phyloP scores from a whole-genome alignment of 805 yeast species.

The Spathaspora hagerdaliae region DNA sequence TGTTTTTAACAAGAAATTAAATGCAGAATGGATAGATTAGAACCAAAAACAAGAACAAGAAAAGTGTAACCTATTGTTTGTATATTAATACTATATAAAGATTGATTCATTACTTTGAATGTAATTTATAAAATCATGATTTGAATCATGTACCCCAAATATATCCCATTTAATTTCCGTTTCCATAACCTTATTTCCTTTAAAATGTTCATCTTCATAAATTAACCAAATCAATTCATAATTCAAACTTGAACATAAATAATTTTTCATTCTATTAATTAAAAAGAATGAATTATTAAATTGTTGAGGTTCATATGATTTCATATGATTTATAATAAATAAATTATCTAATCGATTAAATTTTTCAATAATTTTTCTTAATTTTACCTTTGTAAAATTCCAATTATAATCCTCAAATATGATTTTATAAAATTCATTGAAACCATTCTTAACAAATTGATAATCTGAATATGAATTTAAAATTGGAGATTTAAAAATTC shows the following conservation, averaged over 20 bases:
- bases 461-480: conserved; percentile 22
- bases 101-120: conserved; percentile 17
- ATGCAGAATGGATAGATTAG: conserved; percentile 47
- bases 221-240: conserved; percentile 40
- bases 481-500: conserved; percentile 29
- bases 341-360: conserved; percentile 15
- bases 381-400: conserved; percentile 19
- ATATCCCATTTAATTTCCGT: conserved; percentile 20
- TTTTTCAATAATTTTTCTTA: conserved; percentile 20
- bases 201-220: conserved; percentile 19
- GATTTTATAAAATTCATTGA: conserved; percentile 17
- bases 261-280: conserved; percentile 29
- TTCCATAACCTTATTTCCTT: conserved; percentile 3
- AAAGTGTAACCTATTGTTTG: not conserved
- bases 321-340: conserved; percentile 5
- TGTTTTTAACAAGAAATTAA: conserved; percentile 51
- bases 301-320: not conserved
- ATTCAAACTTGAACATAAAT: conserved; percentile 31
- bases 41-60: not conserved
- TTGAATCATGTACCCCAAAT: conserved; percentile 23
- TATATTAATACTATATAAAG: conserved; percentile 9
- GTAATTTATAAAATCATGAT: conserved; percentile 14
- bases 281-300: conserved; percentile 20
- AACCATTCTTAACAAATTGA: conserved; percentile 18
- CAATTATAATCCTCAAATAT: conserved; percentile 17